These are phyloP conservation scores for Cyberlindnera xylosilytica DNA, from an alignment of 805 yeast genomes.

Conservation along the genomic window DNA sequence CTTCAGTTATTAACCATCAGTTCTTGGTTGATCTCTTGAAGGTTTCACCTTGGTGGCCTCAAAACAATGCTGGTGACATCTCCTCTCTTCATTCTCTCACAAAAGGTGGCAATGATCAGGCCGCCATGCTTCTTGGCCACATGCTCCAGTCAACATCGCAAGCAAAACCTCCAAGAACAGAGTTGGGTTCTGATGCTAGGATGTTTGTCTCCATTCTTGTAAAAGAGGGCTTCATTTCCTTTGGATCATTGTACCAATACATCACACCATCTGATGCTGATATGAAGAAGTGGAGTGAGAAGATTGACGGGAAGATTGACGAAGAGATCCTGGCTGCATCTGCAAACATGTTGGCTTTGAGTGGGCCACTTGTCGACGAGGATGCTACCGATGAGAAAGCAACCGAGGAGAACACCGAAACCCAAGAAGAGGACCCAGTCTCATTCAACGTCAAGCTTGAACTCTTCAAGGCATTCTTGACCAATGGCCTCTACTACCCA, in stretches of 20 bases:
- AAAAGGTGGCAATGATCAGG: constrained; percentile 53
- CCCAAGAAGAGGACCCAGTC: background rate
- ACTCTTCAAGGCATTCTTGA: constrained; percentile 50
- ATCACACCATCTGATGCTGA: constrained; percentile 50
- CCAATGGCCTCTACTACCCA: constrained; percentile 62
- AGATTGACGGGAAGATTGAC: constrained; percentile 46
- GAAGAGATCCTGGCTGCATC: constrained; percentile 58
- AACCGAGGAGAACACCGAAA: constrained; percentile 6
- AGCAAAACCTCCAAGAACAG: constrained; percentile 11
- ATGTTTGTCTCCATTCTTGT: constrained; percentile 53
- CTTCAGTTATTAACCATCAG: constrained; percentile 40
- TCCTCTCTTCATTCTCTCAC: constrained; percentile 33
- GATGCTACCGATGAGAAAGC: constrained; percentile 39
- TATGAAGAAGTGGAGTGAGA: constrained; percentile 41
- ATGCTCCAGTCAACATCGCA: constrained; percentile 23
- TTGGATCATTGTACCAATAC: constrained; percentile 56
- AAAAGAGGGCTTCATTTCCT: constrained; percentile 62
- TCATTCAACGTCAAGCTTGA: constrained; percentile 37
- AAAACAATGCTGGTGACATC: constrained; percentile 29
- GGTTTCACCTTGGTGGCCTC: constrained; percentile 69
- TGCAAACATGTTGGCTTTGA: constrained; percentile 80
- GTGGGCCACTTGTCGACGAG: constrained; percentile 77
- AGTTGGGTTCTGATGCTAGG: constrained; percentile 30
- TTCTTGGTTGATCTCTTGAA: constrained; percentile 50
- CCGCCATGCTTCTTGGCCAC: constrained; percentile 52